These are phyloP conservation scores for Aspergillus ustus DNA, from an alignment of 2,329 filamentous ascomycete species.

Conservation along the genomic window DNA sequence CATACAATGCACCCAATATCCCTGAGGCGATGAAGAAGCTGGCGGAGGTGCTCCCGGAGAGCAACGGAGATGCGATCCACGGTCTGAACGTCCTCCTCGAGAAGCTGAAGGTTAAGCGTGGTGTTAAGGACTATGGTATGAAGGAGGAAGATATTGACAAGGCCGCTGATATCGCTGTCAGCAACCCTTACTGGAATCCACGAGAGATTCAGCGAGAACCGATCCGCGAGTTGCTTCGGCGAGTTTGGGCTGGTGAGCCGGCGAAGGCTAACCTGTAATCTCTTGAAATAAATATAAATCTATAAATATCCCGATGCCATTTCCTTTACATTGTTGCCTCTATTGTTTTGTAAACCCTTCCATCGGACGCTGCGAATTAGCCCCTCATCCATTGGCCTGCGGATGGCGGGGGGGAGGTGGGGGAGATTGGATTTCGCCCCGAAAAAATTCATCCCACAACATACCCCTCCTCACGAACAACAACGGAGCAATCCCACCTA, in stretches of 20 bases:
- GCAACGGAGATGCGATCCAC: slow-evolving; percentile 61
- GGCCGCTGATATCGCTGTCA: slow-evolving; percentile 62
- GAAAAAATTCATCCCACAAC: slow-evolving; percentile 24
- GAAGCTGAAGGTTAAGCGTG: slow-evolving; percentile 59
- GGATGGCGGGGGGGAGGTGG: slow-evolving; percentile 41
- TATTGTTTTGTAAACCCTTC: not conserved
- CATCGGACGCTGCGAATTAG: not conserved
- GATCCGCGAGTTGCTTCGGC: slow-evolving; percentile 61
- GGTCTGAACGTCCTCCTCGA: slow-evolving; percentile 61
- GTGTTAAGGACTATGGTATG: slow-evolving; percentile 61
- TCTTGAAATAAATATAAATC: slow-evolving; percentile 9
- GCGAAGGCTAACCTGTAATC: slow-evolving; percentile 57
- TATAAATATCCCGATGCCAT: not conserved
- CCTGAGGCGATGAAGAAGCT: slow-evolving; percentile 58
- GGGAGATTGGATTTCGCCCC: slow-evolving; percentile 28
- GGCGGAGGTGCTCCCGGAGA: slow-evolving; percentile 59
- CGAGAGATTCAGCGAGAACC: slow-evolving; percentile 56
- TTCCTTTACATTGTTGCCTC: not conserved
- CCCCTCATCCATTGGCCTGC: slow-evolving; percentile 22
- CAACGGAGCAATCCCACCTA: not conserved
- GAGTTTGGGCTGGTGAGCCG: slow-evolving; percentile 65
- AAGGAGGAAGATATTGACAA: slow-evolving; percentile 65
- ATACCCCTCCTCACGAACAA: slow-evolving; percentile 13
- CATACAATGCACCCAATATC: slow-evolving; percentile 64
- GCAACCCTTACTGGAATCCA: slow-evolving; percentile 65